Base-by-base conservation (phyloP, 805 yeast genomes). In the baker's yeast (Saccharomyces cerevisiae) region DNA sequence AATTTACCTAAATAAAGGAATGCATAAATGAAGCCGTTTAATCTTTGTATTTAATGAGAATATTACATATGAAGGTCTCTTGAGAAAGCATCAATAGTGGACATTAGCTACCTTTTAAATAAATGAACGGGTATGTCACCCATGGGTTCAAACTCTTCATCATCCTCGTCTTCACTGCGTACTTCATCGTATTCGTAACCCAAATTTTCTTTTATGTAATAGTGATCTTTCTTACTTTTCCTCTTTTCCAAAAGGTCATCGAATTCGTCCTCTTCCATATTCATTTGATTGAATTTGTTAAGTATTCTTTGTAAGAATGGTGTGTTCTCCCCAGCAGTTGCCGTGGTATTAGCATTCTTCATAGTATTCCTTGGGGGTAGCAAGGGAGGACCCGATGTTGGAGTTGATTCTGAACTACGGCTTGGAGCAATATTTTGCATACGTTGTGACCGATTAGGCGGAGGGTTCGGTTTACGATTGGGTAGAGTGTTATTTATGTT, bases 251-350 rank as follows among this genome's bases (percentile, higher is more conserved):
- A 70, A 43, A 66, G 67, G 48, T 64, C 68, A 41, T 66, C 67
- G 48, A 63, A 62, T 47, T 66, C 64, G 6, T 61, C 66, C 46
- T 61, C 69, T 24, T 66, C 64, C 10, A 66, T 65, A 2, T 62
- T 61, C 50, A 71, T 61, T 13, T 70, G 75, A 30, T 65, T 68
- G 54, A 70, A 66, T 50, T 68, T 66, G 43, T 60, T 57, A 30
- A 61, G 55, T 4, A 67, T 27, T 24, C 56, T 56, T 31, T 62
- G 56, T 10, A 62, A 57, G 30, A 64, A 58, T n/a, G 49, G 52
- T 41, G 21, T 48, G 22, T n/a, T 13, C 21, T 26, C 32, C 14
- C 17, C 41, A 9, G 48, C 27, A 41, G 47, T 17, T 24, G 48
- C 49, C 24, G 46, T 30, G 32, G 29, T 27, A 14, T 50, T 32